These are phyloP conservation scores for Adansonia digitata DNA, from an alignment of 345 rosid genomes.

Conservation along the genomic window DNA sequence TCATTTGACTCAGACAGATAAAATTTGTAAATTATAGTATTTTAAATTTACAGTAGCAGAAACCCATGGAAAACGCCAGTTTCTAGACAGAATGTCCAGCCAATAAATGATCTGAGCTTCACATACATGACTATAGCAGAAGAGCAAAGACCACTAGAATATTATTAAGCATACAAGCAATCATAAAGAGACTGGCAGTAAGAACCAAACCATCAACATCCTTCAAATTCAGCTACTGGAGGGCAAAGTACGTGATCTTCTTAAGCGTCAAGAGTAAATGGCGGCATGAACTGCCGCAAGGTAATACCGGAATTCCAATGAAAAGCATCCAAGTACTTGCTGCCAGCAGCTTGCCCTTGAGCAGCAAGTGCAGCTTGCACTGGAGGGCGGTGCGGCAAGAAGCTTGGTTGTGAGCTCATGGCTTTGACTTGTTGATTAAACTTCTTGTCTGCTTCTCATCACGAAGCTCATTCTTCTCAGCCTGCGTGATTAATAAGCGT, in stretches of 20 bases:
- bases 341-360: constrained; percentile 78
- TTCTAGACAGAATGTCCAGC: constrained; percentile 2
- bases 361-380: constrained; percentile 64
- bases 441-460: constrained; percentile 70
- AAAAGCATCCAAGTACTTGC: constrained; percentile 83
- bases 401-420: constrained; percentile 55
- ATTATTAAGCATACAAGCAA: background rate
- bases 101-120: background rate
- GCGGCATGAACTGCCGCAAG: constrained; percentile 98
- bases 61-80: background rate
- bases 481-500: constrained; percentile 31
- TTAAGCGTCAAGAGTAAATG: constrained; percentile 81
- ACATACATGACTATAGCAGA: background rate
- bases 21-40: background rate
- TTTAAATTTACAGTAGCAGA: background rate
- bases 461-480: constrained; percentile 81
- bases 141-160: background rate
- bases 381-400: constrained; percentile 48
- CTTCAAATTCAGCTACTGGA: constrained; percentile 57
- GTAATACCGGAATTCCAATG: constrained; percentile 90
- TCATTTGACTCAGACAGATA: background rate
- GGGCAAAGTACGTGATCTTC: constrained; percentile 93
- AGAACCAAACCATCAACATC: constrained; percentile 4
- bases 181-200: background rate
- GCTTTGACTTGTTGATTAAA: constrained; percentile 60